A percentile compares a stretch with the other conserved stretches of the same genome.
These are phyloP conservation scores for Lactarius pseudohatsudake DNA, from an alignment of 768 basidiomycete species.

Conservation along the genomic window DNA sequence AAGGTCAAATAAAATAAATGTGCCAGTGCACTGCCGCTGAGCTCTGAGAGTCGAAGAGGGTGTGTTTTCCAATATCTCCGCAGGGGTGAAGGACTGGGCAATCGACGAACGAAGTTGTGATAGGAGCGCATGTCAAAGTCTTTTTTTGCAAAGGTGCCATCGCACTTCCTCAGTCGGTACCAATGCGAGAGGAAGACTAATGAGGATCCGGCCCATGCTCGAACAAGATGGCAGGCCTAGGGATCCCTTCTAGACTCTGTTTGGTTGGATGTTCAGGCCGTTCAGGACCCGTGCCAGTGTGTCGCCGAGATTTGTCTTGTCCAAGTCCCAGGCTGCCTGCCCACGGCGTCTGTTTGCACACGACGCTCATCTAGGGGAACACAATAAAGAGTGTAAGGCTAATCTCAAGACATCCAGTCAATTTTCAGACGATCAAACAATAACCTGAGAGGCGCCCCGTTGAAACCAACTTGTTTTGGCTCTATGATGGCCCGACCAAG, in stretches of 20 bases:
- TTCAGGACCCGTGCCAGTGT: neutral
- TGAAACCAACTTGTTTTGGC: neutral
- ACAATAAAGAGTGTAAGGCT: neutral
- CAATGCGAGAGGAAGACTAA: neutral
- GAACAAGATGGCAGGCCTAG: neutral
- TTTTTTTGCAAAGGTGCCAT: neutral
- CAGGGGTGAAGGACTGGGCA: neutral
- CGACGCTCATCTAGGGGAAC: neutral
- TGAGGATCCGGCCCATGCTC: neutral
- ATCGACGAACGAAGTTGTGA: neutral
- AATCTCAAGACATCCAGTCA: neutral
- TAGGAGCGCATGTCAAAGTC: neutral
- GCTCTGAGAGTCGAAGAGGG: neutral
- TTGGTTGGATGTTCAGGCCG: neutral
- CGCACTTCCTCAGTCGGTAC: neutral
- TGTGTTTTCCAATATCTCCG: neutral
- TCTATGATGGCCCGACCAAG: neutral
- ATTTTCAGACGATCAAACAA: neutral
- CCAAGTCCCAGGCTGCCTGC: neutral
- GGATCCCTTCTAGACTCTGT: neutral
- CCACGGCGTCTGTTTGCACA: neutral
- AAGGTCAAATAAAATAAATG: neutral
- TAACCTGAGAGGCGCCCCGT: neutral
- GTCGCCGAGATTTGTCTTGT: neutral
- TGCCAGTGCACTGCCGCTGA: neutral